Evolutionary conservation across 2,329 filamentous ascomycete species (phyloP), one percentile per base, ranked within the genome.

Genomic region (Exophiala sideris): DNA sequence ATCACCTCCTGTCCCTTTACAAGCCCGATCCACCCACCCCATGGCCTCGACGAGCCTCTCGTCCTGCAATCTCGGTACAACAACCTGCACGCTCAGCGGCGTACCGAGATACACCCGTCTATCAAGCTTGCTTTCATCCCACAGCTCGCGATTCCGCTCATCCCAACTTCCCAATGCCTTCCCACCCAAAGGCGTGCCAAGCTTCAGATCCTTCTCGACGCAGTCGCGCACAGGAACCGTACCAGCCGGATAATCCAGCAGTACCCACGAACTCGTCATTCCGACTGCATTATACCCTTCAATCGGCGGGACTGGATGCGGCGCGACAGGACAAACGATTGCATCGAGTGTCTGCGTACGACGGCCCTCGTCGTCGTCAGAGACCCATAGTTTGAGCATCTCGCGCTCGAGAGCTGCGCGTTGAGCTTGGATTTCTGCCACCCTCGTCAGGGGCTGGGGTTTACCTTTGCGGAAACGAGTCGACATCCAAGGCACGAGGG

Each of bases 271-370:
- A 18, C 75, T 79, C 1, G 83, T 85, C 64, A 86, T 87, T 52
- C 82, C 79, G 0, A 82, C 78, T 0, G 78, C 79, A 65, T 85
- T 84, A 69, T 82, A 87, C 2, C 76, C 71, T 68, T 87, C 84
- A 50, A 84, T 78, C 8, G 77, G 74, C 1, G 83, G 81, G 0
- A 84, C 77, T 0, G 84, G 81, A 66, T 87, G 84, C 2, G 83
- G 82, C 11, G 83, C 83, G 0, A 85, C 73, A 0, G 84, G 84
- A 57, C 78, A 82, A 51, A 87, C 77, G 48, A 87, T 77, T 0
- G 82, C 81, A 70, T 87, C 84, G 6, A 87, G 70, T 3, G 65
- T 67, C 42, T 66, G 65, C 34, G 73, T 71, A 11, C 71, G 68
- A 48, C 68, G 64, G 6, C 65, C 62, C 57, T 72, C 52, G 8